Conservation (phyloP, 805 yeast genomes). For the Suhomyces faveliae region DNA sequence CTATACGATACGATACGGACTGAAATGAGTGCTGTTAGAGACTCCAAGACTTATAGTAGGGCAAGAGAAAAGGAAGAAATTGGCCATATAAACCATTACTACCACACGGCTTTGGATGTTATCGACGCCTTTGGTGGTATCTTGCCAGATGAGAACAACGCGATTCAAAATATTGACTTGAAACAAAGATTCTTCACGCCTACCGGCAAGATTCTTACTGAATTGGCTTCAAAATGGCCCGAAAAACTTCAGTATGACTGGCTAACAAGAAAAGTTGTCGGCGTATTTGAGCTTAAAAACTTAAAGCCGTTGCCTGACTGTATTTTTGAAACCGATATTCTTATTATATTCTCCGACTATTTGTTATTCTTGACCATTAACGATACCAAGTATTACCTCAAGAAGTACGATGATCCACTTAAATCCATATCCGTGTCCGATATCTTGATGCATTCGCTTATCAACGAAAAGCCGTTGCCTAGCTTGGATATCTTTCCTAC, state of each 20-base stretch:
- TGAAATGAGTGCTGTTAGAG: slow-evolving; percentile 33
- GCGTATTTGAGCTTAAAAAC: slow-evolving; percentile 51
- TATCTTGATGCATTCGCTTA: slow-evolving; percentile 82
- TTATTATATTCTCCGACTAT: slow-evolving; percentile 80
- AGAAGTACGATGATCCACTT: slow-evolving; percentile 12
- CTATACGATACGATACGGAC: slow-evolving; percentile 45
- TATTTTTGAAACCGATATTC: slow-evolving; percentile 40
- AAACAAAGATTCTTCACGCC: slow-evolving; percentile 77
- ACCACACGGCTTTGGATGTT: slow-evolving; percentile 56
- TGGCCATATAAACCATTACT: slow-evolving; percentile 38
- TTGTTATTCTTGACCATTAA: slow-evolving; percentile 60
- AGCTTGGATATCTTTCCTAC: slow-evolving; percentile 53
- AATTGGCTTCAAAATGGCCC: slow-evolving; percentile 87
- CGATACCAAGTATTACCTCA: slow-evolving; percentile 41
- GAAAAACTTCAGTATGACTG: slow-evolving; percentile 82
- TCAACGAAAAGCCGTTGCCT: slow-evolving; percentile 76
- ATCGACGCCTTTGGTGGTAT: slow-evolving; percentile 79
- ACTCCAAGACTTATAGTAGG: slow-evolving; percentile 11
- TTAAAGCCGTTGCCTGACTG: slow-evolving; percentile 18
- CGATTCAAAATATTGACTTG: slow-evolving; percentile 4
- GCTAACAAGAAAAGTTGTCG: slow-evolving; percentile 82
- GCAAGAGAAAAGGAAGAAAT: slow-evolving; percentile 21
- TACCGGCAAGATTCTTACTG: slow-evolving; percentile 83
- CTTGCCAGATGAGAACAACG: slow-evolving; percentile 41
- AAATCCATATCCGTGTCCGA: slow-evolving; percentile 68